A percentile compares a stretch with the other conserved stretches of the same genome.
Conservation (phyloP, 73 alveolate genomes). For the Uronychia setigera region DNA sequence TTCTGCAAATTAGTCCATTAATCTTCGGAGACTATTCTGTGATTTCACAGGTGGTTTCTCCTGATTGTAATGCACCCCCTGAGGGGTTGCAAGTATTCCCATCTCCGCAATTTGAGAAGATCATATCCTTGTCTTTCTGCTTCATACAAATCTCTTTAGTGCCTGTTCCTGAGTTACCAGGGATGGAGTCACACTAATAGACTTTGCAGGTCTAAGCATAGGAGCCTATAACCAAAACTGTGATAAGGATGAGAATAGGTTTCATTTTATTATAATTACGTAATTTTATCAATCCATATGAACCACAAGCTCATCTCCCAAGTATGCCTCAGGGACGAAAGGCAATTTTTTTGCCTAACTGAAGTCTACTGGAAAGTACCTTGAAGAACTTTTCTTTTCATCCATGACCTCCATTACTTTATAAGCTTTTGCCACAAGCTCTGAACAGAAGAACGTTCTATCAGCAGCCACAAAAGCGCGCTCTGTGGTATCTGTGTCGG, state of each 20-base stretch:
- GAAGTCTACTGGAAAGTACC: constrained; percentile 33
- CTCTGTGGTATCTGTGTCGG: constrained; percentile 28
- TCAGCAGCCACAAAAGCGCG: constrained; percentile 45
- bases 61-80: too few relatives aligned
- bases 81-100: too few relatives aligned
- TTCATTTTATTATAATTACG: background rate
- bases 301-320: background rate
- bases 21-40: too few relatives aligned
- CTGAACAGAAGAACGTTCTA: constrained; percentile 87
- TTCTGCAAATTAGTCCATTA: too few relatives aligned
- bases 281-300: background rate
- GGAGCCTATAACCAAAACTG: too few relatives aligned
- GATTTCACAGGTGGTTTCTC: too few relatives aligned
- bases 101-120: too few relatives aligned
- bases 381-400: constrained; percentile 39
- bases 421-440: constrained; percentile 87
- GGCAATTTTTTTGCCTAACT: background rate
- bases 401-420: constrained; percentile 72
- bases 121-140: too few relatives aligned
- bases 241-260: background rate
- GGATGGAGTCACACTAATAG: too few relatives aligned
- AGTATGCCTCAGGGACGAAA: background rate
- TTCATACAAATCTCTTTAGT: too few relatives aligned
- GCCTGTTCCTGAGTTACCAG: too few relatives aligned
- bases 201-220: too few relatives aligned